A percentile compares a stretch with the other conserved stretches of the same genome.
phyloP scores from a whole-genome alignment of 2,329 filamentous ascomycete genomes.

The Tricladium varicosporioides region DNA sequence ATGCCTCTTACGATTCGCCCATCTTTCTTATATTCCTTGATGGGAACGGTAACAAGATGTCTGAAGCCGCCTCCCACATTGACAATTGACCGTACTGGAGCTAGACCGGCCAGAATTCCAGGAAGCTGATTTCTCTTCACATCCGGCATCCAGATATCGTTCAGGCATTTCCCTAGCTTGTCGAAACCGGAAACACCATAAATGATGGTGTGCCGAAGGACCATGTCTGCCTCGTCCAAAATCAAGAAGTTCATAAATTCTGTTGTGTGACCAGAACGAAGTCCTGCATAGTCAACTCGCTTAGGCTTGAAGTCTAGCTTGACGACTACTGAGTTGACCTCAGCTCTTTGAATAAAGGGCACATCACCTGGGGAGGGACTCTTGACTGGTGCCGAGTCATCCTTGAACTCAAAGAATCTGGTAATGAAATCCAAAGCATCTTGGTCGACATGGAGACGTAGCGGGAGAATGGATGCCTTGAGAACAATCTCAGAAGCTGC shows the following conservation, averaged over 20 bases:
- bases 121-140: conserved; percentile 87
- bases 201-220: conserved; percentile 83
- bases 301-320: conserved; percentile 98
- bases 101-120: conserved; percentile 82
- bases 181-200: conserved; percentile 93
- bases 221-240: conserved; percentile 83
- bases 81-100: conserved; percentile 84
- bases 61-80: conserved; percentile 86
- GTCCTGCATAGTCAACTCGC: conserved; percentile 89
- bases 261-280: conserved; percentile 89
- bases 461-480: conserved; percentile 73
- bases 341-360: conserved; percentile 86
- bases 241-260: conserved; percentile 99
- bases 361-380: conserved; percentile 62
- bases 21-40: conserved; percentile 91
- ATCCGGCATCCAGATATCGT: conserved; percentile 96
- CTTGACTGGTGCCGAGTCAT: conserved; percentile 59
- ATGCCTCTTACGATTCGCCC: conserved; percentile 89
- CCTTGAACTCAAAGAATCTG: conserved; percentile 97
- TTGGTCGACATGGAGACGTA: conserved; percentile 93
- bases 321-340: conserved; percentile 79
- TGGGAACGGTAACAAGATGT: conserved; percentile 83
- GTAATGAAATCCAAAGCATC: conserved; percentile 97
- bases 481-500: conserved; percentile 88
- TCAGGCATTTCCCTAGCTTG: conserved; percentile 81